Conservation (phyloP, 495 filamentous ascomycete genomes). For the Aspergillus biplanus region DNA sequence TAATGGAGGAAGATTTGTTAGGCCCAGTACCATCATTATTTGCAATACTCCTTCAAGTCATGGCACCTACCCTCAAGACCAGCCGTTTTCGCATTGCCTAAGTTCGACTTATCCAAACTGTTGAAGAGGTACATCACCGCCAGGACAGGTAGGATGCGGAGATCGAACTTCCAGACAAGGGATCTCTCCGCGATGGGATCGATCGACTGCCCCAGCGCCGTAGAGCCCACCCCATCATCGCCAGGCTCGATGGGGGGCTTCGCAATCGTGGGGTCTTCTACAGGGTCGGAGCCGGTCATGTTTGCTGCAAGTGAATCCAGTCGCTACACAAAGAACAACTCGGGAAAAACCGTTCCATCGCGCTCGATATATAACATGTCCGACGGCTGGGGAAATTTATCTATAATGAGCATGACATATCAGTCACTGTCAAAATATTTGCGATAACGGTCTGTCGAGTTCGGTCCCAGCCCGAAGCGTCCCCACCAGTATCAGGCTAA, state of each 20-base stretch:
- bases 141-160: slow-evolving; percentile 57
- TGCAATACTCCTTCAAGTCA: too few species aligned
- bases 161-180: slow-evolving; percentile 59
- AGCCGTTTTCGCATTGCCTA: slow-evolving; percentile 66
- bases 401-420: not conserved
- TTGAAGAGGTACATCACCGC: slow-evolving; percentile 63
- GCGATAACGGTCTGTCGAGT: not conserved
- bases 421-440: not conserved
- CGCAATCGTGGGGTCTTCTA: not conserved
- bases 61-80: slow-evolving; percentile 38
- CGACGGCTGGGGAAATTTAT: not conserved
- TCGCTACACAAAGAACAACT: not conserved
- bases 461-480: not conserved
- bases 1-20: too few species aligned
- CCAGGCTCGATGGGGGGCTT: not conserved
- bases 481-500: not conserved
- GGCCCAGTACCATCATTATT: too few species aligned
- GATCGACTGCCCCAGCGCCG: slow-evolving; percentile 6
- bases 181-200: slow-evolving; percentile 46
- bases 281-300: not conserved
- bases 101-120: slow-evolving; percentile 60
- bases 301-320: not conserved
- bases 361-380: not conserved
- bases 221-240: not conserved
- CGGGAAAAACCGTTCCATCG: not conserved